Base-by-base conservation (phyloP, 2,329 filamentous ascomycete genomes). In the Botrytis hyacinthi region DNA sequence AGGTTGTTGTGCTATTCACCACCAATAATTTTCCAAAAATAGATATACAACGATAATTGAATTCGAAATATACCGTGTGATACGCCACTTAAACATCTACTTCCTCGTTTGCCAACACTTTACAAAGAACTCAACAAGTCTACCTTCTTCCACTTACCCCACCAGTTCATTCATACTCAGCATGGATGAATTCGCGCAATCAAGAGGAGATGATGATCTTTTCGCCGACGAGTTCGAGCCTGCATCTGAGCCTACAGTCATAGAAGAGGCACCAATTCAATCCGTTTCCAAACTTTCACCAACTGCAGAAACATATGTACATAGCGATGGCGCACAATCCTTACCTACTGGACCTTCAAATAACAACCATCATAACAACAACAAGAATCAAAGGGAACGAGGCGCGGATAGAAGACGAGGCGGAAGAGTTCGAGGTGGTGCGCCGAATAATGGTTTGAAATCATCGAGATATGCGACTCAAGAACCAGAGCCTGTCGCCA, bases 171-270 rank as follows among this genome's bases (percentile, higher is more conserved):
- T 63, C 54, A 46, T 46, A 46, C 44, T 10, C 18, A 57, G 26
- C 60, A 80, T 81, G 79, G 79, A 80, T 74, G 80, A 80, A 74
- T 81, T 81, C 68, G 80, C 80, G 40, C 80, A 81, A 75, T 78
- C 76, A 20, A 74, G 80, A 73, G 79, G 78, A 61, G 79, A 81
- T 59, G 76, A 81, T 65, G 80, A 81, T 73, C 79, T 81, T 42
- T 81, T 81, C 70, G 78, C 77, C 10, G 80, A 81, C 46, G 80
- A 81, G 40, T 81, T 81, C 71, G 80, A 81, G 60, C 80, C 80
- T 35, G 69, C 78, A 40, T 22, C 76, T 9, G 75, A 76, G 26
- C 72, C 78, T 35, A 75, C 71, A 12, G 69, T 75, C 40, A 72
- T 78, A 35, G 75, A 79, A 66, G 74, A 72, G 12, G 62, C 62